A percentile compares a stretch with the other conserved stretches of the same genome.
Evolutionary conservation across 345 rosid genomes (phyloP).

Genomic region (Rhodamnia rubescens): DNA sequence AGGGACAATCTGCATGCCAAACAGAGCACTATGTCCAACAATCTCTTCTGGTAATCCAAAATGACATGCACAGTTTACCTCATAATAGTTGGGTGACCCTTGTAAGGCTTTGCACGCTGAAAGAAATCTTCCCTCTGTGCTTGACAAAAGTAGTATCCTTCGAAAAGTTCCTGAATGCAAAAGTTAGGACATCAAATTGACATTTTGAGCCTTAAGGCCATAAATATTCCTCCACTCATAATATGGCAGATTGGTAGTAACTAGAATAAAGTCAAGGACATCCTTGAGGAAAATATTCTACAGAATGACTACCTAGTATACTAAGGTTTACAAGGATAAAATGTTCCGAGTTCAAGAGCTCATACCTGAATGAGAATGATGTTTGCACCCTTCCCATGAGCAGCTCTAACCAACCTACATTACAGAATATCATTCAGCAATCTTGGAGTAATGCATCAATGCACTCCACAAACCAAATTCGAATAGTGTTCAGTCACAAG

Average conservation of each 20-base stretch:
- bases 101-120: conserved; percentile 71
- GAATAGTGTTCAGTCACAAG: background rate
- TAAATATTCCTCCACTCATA: background rate
- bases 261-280: background rate
- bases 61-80: conserved; percentile 27
- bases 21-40: background rate
- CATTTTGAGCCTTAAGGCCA: background rate
- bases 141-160: conserved; percentile 95
- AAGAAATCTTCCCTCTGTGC: conserved; percentile 88
- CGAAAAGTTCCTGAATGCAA: conserved; percentile 70
- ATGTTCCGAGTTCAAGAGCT: background rate
- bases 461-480: background rate
- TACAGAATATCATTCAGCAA: background rate
- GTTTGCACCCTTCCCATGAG: conserved; percentile 65
- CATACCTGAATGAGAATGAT: conserved; percentile 84
- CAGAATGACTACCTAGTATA: background rate
- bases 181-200: background rate
- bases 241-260: background rate
- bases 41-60: background rate
- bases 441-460: background rate
- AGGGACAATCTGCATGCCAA: background rate
- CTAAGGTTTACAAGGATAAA: background rate
- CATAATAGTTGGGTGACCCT: conserved; percentile 66
- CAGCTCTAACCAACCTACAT: conserved; percentile 61
- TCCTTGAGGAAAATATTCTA: background rate